These are phyloP conservation scores for Aspergillus alliaceus DNA, from an alignment of 2,329 filamentous ascomycete genomes.

Conservation along the genomic window DNA sequence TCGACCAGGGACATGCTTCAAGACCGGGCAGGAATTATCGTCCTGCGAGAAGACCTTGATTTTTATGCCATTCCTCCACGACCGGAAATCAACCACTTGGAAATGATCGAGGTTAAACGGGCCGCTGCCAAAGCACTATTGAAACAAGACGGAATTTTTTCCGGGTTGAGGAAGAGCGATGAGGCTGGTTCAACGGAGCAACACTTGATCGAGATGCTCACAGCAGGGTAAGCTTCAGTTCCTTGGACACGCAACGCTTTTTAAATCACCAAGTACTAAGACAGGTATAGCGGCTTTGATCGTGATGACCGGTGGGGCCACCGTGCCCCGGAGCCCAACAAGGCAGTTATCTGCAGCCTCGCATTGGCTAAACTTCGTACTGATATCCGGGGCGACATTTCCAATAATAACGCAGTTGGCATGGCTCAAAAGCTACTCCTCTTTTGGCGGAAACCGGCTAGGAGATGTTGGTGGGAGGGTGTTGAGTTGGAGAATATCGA, in stretches of 20 bases:
- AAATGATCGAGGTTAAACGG: slow-evolving; percentile 96
- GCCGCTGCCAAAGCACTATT: slow-evolving; percentile 85
- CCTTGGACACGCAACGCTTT: neutral
- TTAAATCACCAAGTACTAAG: neutral
- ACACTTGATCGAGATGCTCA: slow-evolving; percentile 98
- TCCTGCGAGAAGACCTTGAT: slow-evolving; percentile 91
- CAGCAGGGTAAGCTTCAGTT: slow-evolving; percentile 72
- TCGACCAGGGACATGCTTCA: slow-evolving; percentile 75
- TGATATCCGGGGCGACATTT: slow-evolving; percentile 77
- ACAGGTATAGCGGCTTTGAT: slow-evolving; percentile 76
- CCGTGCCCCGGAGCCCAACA: slow-evolving; percentile 94
- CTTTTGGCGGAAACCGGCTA: slow-evolving; percentile 96
- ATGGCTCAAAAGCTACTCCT: slow-evolving; percentile 98
- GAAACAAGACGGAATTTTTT: slow-evolving; percentile 92
- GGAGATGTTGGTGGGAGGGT: slow-evolving; percentile 98
- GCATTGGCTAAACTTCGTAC: slow-evolving; percentile 89
- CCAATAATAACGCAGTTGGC: slow-evolving; percentile 75
- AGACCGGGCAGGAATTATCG: slow-evolving; percentile 92
- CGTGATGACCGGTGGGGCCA: slow-evolving; percentile 95
- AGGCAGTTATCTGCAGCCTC: slow-evolving; percentile 96
- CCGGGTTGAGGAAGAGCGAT: slow-evolving; percentile 89
- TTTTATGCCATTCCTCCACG: slow-evolving; percentile 94
- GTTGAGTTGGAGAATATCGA: slow-evolving; percentile 88
- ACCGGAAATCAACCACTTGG: slow-evolving; percentile 76
- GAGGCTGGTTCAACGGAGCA: slow-evolving; percentile 96